phyloP scores from a whole-genome alignment of 768 basidiomycete genomes.

The Kwoniella europaea region DNA sequence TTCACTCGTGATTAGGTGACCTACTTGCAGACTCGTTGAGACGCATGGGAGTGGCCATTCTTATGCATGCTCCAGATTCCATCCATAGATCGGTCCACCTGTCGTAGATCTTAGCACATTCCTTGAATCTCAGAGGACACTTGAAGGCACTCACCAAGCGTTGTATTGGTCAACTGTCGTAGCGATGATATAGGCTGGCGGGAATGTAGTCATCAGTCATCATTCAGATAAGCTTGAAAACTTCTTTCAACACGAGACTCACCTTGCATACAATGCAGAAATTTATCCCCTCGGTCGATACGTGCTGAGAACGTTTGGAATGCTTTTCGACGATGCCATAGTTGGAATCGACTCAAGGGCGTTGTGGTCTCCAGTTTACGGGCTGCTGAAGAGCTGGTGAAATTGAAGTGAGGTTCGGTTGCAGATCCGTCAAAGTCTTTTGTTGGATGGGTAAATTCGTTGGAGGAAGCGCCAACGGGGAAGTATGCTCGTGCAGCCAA shows the following conservation, averaged over 20 bases:
- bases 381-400: background rate
- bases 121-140: background rate
- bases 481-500: conserved; percentile 37
- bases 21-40: conserved; percentile 43
- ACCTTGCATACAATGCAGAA: conserved; percentile 43
- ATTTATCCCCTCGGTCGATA: conserved; percentile 38
- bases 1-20: conserved; percentile 1
- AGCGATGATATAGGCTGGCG: conserved; percentile 28
- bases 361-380: conserved; percentile 6
- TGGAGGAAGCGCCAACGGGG: conserved; percentile 38
- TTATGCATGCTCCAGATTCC: conserved; percentile 32
- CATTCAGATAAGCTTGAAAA: too few species aligned
- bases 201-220: background rate
- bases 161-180: conserved; percentile 37
- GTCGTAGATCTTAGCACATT: background rate
- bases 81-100: conserved; percentile 51
- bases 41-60: conserved; percentile 39
- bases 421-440: conserved; percentile 24
- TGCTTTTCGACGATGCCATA: conserved; percentile 50
- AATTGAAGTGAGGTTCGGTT: background rate
- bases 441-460: conserved; percentile 35
- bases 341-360: conserved; percentile 36
- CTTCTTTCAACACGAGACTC: background rate
- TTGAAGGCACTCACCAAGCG: conserved; percentile 36
- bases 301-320: conserved; percentile 24